Evolutionary conservation across 2,329 filamentous ascomycete genomes (phyloP).

Genomic region (Colletotrichum caudatum): DNA sequence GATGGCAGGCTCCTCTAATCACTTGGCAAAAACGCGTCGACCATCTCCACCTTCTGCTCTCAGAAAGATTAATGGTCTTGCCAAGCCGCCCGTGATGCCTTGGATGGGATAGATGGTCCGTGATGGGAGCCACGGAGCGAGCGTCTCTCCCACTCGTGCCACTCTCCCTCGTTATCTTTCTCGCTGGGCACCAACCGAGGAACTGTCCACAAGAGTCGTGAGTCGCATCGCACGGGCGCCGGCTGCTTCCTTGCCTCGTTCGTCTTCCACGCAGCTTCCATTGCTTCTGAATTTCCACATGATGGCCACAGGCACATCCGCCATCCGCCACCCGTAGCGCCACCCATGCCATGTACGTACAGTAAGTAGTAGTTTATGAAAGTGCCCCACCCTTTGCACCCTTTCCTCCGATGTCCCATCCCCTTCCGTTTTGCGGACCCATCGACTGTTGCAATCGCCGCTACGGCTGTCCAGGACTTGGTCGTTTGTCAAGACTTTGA

Average conservation of each 20-base stretch:
- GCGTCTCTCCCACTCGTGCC: not conserved
- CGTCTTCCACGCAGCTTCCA: conserved; percentile 35
- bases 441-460: conserved; percentile 26
- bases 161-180: not conserved
- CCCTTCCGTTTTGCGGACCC: conserved; percentile 13
- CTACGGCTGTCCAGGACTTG: conserved; percentile 9
- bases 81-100: conserved; percentile 36
- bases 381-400: not conserved
- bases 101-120: conserved; percentile 31
- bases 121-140: not conserved
- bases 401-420: not conserved
- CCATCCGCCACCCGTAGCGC: conserved; percentile 5
- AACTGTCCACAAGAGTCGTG: not conserved
- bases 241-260: conserved; percentile 19
- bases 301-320: conserved; percentile 4
- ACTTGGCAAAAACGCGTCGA: conserved; percentile 26
- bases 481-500: conserved; percentile 2
- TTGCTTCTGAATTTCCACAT: conserved; percentile 15
- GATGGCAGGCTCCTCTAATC: conserved; percentile 23
- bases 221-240: not conserved
- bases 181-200: conserved; percentile 9
- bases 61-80: conserved; percentile 30
- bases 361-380: not conserved
- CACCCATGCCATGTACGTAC: conserved; percentile 2
- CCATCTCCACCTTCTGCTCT: conserved; percentile 40